A percentile compares a stretch with the other conserved stretches of the same genome.
phyloP scores from a whole-genome alignment of 345 rosid species.

The Pseudoturritis turrita region DNA sequence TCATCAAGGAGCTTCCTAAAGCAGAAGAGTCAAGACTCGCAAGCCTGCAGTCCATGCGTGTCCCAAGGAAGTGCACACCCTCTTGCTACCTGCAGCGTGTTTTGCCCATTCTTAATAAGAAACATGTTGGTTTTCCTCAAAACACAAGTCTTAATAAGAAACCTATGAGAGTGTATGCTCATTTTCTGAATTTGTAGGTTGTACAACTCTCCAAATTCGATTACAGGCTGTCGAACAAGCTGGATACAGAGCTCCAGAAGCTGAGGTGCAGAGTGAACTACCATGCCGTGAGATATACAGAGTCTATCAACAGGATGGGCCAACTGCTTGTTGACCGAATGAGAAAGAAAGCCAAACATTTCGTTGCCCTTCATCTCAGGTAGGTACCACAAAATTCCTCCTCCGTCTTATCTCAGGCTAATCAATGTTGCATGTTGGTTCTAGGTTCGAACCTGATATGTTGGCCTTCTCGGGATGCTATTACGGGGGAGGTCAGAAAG shows the following conservation, averaged over 20 bases:
- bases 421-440: conserved; percentile 4
- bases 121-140: conserved; percentile 24
- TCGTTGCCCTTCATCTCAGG: conserved; percentile 91
- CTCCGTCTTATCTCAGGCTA: not conserved
- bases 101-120: conserved; percentile 31
- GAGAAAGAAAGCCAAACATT: conserved; percentile 61
- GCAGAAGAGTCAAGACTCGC: conserved; percentile 44
- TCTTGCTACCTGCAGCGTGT: conserved; percentile 37
- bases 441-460: conserved; percentile 94
- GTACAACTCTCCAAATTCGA: conserved; percentile 90
- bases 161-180: conserved; percentile 4
- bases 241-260: conserved; percentile 72
- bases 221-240: conserved; percentile 74
- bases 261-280: conserved; percentile 92
- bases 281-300: conserved; percentile 73
- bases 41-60: conserved; percentile 58
- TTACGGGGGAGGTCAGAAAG: conserved; percentile 87
- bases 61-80: conserved; percentile 80
- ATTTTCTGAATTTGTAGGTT: conserved; percentile 45
- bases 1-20: conserved; percentile 63
- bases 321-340: conserved; percentile 59
- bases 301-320: conserved; percentile 61
- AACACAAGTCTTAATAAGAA: no score
- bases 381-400: conserved; percentile 14
- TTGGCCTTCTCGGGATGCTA: conserved; percentile 96